Base-by-base conservation (phyloP, 768 basidiomycete species). In the Lactifluus echinatus region DNA sequence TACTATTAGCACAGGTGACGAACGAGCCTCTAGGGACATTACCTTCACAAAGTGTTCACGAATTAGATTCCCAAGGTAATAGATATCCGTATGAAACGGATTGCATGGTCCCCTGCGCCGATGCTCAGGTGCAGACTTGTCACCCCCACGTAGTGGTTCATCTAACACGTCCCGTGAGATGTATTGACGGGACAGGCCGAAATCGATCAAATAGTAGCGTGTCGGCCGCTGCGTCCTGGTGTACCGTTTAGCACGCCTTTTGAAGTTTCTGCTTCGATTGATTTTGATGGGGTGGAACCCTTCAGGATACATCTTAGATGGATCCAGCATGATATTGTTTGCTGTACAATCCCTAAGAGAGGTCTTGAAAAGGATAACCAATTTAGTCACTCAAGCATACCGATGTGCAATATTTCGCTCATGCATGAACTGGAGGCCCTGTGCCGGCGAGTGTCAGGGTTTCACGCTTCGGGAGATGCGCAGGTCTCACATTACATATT, bases 71-170 rank as follows among this genome's bases (percentile, higher is more conserved):
- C 70, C 73, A 15, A 73, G 29, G 31, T 66, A 68, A 53, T 72
- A 73, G 19, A 72, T 56, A 36, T 75, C 73, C 1, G 67, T 70
- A 10, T 67, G 65, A 57, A 72, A 73, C 1, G 71, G 71, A 45
- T 73, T 65, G 48, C 54, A 64, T 1, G 52, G 61, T 36, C 19
- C 23, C 29, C 40, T 3, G 3, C 29, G 51, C 2, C 59, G 59
- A 52, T 69, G 70, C 55, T 74, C 72, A 1, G 73, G 72, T 0
- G 70, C 69, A 0, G 73, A 65, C 50, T 70, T 71, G 62, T 81
- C 78, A 2, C 72, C 76, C 0, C 76, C 78, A 8, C 61, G 59
- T 2, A 74, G 65, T 0, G 71, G 68, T 5, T 58, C 42, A 29
- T 69, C 71, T 0, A 57, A 59, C 0, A 73, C 55, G 5, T 71